A percentile compares a stretch with the other conserved stretches of the same genome.
Evolutionary conservation across 495 filamentous ascomycete species (phyloP).

Genomic region (Aspergillus egyptiacus): DNA sequence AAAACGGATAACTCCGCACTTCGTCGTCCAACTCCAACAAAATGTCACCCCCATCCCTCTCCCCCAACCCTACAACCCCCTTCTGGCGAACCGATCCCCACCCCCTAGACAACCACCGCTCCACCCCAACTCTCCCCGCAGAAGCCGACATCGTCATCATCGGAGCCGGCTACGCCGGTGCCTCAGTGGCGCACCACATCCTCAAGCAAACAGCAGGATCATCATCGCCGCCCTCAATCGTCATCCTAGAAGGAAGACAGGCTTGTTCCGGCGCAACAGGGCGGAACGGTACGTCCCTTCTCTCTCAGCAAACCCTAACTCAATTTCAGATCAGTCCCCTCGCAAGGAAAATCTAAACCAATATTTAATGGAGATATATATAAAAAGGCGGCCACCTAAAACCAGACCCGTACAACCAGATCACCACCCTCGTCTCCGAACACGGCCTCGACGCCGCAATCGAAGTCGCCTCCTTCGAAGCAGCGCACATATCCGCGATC

Average conservation of each 20-base stretch:
- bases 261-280: constrained; percentile 80
- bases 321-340: background rate
- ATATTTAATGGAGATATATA: background rate
- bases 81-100: constrained; percentile 2
- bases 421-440: constrained; percentile 19
- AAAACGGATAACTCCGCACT: too few species aligned
- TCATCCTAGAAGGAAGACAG: constrained; percentile 77
- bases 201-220: background rate
- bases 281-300: constrained; percentile 32
- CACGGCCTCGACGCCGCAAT: constrained; percentile 29
- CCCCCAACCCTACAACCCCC: background rate
- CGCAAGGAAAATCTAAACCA: too few species aligned
- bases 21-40: too few species aligned
- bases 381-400: constrained; percentile 30
- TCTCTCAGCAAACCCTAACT: background rate
- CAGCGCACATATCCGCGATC: constrained; percentile 23
- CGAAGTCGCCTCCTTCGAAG: constrained; percentile 32
- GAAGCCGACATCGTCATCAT: constrained; percentile 2
- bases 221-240: constrained; percentile 30
- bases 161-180: background rate
- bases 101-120: background rate
- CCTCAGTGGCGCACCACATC: background rate
- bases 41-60: background rate
- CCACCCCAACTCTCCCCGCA: background rate
- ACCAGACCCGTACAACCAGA: constrained; percentile 30